phyloP scores from a whole-genome alignment of 805 yeast species.

The Wickerhamiella slavikovae region DNA sequence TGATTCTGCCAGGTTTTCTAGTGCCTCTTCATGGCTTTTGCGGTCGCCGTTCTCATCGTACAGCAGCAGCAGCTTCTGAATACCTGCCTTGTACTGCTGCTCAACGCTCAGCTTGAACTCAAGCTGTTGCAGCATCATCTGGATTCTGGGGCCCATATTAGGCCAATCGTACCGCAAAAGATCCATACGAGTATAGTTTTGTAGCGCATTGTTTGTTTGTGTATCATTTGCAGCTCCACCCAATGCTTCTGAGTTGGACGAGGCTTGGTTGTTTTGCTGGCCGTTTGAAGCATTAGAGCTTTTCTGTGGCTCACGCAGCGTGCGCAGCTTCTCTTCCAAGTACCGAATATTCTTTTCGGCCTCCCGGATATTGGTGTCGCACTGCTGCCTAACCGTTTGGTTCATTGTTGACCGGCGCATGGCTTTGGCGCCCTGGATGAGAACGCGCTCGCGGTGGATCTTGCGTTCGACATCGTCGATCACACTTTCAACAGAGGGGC shows the following conservation, averaged over 20 bases:
- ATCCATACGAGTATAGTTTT: conserved; percentile 27
- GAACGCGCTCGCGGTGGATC: conserved; percentile 72
- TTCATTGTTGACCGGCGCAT: conserved; percentile 62
- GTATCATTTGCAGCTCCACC: conserved; percentile 1
- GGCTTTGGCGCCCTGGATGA: conserved; percentile 71
- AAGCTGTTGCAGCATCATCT: conserved; percentile 83
- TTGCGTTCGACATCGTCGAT: conserved; percentile 56
- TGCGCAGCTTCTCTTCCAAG: conserved; percentile 53
- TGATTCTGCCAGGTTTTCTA: conserved; percentile 67
- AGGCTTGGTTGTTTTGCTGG: conserved; percentile 2
- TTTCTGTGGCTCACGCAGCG: conserved; percentile 14
- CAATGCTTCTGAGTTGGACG: conserved; percentile 1
- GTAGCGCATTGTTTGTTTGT: conserved; percentile 4
- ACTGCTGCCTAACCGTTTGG: conserved; percentile 66
- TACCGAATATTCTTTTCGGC: conserved; percentile 83
- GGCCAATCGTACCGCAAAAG: conserved; percentile 85
- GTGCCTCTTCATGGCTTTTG: conserved; percentile 68
- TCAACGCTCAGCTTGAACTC: conserved; percentile 90
- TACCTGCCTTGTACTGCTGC: conserved; percentile 80
- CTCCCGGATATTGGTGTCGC: conserved; percentile 78
- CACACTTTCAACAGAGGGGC: conserved; percentile 19
- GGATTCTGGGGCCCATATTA: conserved; percentile 82
- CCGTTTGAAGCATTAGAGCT: conserved; percentile 1
- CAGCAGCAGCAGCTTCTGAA: conserved; percentile 67
- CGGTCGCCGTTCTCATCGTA: conserved; percentile 86